Percentiles rank a stretch among this genome's conserved stretches.
These are phyloP conservation scores for Mucor mucedo DNA, from an alignment of 371 early-diverging fungal genomes.

Conservation along the genomic window DNA sequence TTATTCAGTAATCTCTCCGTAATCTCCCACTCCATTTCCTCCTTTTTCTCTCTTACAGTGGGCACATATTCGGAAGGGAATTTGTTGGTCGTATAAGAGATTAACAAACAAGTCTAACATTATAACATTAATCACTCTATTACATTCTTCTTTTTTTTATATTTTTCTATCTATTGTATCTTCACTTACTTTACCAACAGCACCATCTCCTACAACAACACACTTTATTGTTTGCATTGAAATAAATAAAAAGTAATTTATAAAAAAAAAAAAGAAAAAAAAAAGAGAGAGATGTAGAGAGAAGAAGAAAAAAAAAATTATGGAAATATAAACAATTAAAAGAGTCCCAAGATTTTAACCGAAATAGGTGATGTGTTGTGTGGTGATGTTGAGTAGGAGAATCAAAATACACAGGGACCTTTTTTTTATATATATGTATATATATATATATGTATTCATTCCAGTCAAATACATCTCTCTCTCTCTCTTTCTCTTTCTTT, in stretches of 20 bases:
- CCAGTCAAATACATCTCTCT: too few relatives aligned
- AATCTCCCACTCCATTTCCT: too few relatives aligned
- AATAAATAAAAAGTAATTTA: neutral
- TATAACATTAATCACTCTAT: conserved; percentile 2
- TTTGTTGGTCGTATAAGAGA: conserved; percentile 98
- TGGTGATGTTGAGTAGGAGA: neutral
- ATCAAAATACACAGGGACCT: too few relatives aligned
- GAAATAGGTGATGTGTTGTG: conserved; percentile 2
- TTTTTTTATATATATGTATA: too few relatives aligned
- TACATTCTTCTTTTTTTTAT: too few relatives aligned
- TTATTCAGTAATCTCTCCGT: neutral
- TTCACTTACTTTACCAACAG: conserved; percentile 89
- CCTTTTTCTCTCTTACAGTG: conserved; percentile 69
- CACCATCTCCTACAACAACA: conserved; percentile 98
- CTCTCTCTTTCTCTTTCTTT: too few relatives aligned
- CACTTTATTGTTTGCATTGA: conserved; percentile 89
- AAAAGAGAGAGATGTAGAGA: neutral
- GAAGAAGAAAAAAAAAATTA: conserved; percentile 5
- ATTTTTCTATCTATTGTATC: neutral
- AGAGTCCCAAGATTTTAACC: conserved; percentile 2
- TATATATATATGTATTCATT: too few relatives aligned
- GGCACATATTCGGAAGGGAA: conserved; percentile 99
- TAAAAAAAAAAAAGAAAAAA: neutral
- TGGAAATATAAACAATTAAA: conserved; percentile 4
- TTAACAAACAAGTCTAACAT: conserved; percentile 93